Evolutionary conservation across 208 protist species (phyloP).

Genomic region (Plasmodiophora brassicae): DNA sequence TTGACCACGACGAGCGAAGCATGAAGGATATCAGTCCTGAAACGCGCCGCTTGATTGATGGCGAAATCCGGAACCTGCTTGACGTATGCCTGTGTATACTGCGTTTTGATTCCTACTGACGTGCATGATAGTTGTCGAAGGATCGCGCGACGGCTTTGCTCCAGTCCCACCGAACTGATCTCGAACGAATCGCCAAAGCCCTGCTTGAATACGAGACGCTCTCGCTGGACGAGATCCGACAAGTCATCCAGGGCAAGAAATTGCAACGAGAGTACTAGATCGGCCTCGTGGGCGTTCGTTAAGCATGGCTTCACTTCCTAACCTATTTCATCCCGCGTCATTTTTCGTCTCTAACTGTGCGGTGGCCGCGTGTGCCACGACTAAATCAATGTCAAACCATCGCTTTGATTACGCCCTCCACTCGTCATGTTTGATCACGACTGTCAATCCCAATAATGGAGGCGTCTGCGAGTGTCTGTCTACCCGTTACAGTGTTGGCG

Average conservation of each 20-base stretch:
- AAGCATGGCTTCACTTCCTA: no score
- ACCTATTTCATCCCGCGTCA: no score
- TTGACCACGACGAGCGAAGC: background rate
- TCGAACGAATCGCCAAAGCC: conserved; percentile 27
- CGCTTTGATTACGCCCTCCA: no score
- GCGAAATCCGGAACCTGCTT: conserved; percentile 6
- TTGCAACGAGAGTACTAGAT: background rate
- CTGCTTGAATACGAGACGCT: conserved; percentile 43
- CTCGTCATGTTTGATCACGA: no score
- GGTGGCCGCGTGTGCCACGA: no score
- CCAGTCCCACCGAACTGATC: background rate
- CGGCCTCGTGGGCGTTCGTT: no score
- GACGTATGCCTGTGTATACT: background rate
- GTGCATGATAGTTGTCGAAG: background rate
- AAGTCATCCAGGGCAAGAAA: conserved; percentile 25
- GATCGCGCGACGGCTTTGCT: background rate
- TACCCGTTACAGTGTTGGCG: no score
- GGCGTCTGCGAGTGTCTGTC: no score
- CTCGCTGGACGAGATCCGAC: conserved; percentile 30
- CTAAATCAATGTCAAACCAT: no score
- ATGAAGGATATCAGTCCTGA: background rate
- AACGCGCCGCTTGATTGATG: conserved; percentile 24
- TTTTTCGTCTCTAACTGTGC: no score
- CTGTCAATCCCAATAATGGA: no score
- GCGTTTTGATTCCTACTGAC: background rate